Base-by-base conservation (phyloP, 2,329 filamentous ascomycete genomes). In the Fusarium fujikuroi region DNA sequence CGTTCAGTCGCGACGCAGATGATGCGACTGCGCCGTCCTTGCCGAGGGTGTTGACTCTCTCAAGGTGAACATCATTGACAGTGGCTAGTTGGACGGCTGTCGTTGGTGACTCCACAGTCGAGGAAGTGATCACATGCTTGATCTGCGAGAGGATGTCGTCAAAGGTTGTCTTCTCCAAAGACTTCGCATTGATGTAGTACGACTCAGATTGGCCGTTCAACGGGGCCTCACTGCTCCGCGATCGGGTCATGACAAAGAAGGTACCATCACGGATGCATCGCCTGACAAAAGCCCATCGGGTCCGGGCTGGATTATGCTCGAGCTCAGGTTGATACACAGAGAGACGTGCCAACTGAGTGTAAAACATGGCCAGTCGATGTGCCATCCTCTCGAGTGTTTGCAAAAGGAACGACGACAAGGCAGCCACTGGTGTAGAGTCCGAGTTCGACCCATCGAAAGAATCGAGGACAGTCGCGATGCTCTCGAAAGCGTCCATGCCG, bases 401-500 rank as follows among this genome's bases (percentile, higher is more conserved):
- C 54, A 89, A 82, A 1, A 89, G 79, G 73, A 88, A 88, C 0
- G 82, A 83, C 2, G 85, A 81, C 8, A 86, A 69, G 1, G 83
- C 82, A 7, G 79, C 76, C 5, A 86, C 72, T 4, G 83, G 81
- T 30, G 84, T 81, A 1, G 77, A 72, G 25, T 84, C 83, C 2
- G 79, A 80, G 10, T 80, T 75, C 0, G 80, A 78, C n/a, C 84
- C 83, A 28, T 84, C 44, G 4, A 46, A 32, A 1, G 66, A 72
- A 12, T 61, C 66, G 1, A 75, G 32, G 1, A 66, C 64, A 0
- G 70, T 60, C 72, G 84, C 83, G 34, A 88, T 80, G 28, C 80
- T 82, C 49, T 85, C 85, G 32, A 87, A 87, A 2, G 87, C 87
- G 66, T 89, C 87, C 86, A 89, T 89, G 14, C 87, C 87, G 28